phyloP scores from a whole-genome alignment of 257 asterid genomes.

The Rhazya stricta region DNA sequence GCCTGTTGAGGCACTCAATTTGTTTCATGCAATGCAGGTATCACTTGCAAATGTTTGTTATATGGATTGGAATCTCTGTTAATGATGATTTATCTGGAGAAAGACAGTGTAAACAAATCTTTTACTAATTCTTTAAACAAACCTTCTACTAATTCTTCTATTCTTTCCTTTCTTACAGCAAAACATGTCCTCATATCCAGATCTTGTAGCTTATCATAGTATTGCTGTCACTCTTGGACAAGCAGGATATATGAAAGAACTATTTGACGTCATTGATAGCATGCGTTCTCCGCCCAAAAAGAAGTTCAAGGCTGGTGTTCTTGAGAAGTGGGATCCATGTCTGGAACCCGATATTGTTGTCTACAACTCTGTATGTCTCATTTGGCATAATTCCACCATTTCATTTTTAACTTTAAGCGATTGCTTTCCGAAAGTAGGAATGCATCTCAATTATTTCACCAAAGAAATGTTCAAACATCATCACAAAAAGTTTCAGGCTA shows the following conservation, averaged over 20 bases:
- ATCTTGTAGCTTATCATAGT: slow-evolving; percentile 73
- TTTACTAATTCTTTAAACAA: slow-evolving; percentile 9
- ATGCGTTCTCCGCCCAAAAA: slow-evolving; percentile 84
- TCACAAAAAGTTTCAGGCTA: not conserved
- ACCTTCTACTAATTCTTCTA: slow-evolving; percentile 9
- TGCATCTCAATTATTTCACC: not conserved
- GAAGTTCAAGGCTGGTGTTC: slow-evolving; percentile 61
- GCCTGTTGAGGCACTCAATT: slow-evolving; percentile 90
- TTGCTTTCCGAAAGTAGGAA: not conserved
- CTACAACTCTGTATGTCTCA: slow-evolving; percentile 73
- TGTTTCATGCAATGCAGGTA: slow-evolving; percentile 83
- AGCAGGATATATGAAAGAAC: slow-evolving; percentile 94
- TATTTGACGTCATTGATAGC: slow-evolving; percentile 80
- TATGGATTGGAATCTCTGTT: not conserved
- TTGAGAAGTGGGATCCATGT: slow-evolving; percentile 89
- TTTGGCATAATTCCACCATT: not conserved
- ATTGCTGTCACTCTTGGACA: slow-evolving; percentile 97
- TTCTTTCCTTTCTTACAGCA: slow-evolving; percentile 34
- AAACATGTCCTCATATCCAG: slow-evolving; percentile 78
- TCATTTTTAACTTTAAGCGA: not conserved
- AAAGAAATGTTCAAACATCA: not conserved
- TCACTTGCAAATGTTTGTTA: slow-evolving; percentile 7
- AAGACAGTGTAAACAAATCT: slow-evolving; percentile 1
- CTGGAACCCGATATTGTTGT: slow-evolving; percentile 78
- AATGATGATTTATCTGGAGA: slow-evolving; percentile 9